Percentiles rank a stretch among this genome's conserved stretches.
These are phyloP conservation scores for Thalassiosira sp. DNA, from an alignment of 352 stramenopile genomes.

Conservation along the genomic window DNA sequence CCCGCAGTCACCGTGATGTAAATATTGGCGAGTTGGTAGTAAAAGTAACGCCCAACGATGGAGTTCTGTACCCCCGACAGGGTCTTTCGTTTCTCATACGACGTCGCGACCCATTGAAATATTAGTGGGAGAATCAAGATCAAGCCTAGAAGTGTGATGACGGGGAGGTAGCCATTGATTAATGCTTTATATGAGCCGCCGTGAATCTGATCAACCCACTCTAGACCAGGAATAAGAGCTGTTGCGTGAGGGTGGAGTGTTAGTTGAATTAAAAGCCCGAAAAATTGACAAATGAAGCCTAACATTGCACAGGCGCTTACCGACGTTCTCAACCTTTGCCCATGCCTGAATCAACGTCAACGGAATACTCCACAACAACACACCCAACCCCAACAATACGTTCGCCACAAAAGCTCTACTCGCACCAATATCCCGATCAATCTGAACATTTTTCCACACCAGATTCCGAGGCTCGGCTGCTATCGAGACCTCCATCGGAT, in stretches of 20 bases:
- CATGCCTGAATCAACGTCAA: conserved; percentile 75
- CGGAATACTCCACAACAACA: conserved; percentile 78
- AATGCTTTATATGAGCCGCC: conserved; percentile 61
- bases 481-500: conserved; percentile 68
- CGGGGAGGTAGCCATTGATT: conserved; percentile 84
- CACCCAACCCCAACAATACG: conserved; percentile 65
- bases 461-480: conserved; percentile 81
- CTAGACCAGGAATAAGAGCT: conserved; percentile 52
- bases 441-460: conserved; percentile 74
- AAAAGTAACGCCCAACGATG: conserved; percentile 60
- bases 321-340: conserved; percentile 75
- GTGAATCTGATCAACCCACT: conserved; percentile 64
- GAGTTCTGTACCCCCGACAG: conserved; percentile 73
- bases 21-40: conserved; percentile 79
- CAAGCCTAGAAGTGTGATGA: conserved; percentile 76
- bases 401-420: conserved; percentile 70
- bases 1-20: conserved; percentile 84
- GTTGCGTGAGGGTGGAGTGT: no score
- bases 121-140: conserved; percentile 79
- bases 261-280: no score
- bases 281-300: no score
- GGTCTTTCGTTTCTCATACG: conserved; percentile 80
- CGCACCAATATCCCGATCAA: conserved; percentile 52
- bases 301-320: no score
- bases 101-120: conserved; percentile 75